Base-by-base conservation (phyloP, 1,284 basidiomycete species). In the Rhodotorula sp. region DNA sequence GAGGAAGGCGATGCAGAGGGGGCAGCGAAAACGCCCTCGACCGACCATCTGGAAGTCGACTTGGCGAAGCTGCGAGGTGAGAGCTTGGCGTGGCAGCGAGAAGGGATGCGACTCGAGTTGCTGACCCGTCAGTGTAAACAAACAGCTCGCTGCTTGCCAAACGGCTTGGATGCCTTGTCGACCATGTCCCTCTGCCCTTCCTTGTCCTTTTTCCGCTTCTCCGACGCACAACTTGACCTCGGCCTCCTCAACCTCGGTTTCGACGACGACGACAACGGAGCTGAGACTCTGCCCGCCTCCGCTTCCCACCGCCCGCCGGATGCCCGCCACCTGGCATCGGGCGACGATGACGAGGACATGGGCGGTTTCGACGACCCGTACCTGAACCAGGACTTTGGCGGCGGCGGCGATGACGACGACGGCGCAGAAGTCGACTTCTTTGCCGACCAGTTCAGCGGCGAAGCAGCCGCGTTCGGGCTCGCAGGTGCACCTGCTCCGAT, bases 161-260 rank as follows among this genome's bases (percentile, higher is more conserved):
- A 82, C 85, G 45, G 81, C 83, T 21, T 65, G 28, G 45, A 56
- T 12, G 45, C 52, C 2, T 64, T 74, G 31, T 2, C 38, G 8
- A 81, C 92, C 10, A 89, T 86, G 74, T 87, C 86, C 45, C 93
- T 97, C 67, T 89, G 90, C 8, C 88, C 89, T 67, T 91, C 91
- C 1, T 84, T 97, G 0, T 84, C 87, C 10, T 86, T 85, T 38
- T 97, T 97, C 83, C 87, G 89, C 3, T 97, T 97, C 79, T 76
- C 70, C 23, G 79, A 79, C 23, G 66, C 70, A 26, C 38, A 59
- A 23, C 67, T 64, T 60, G 73, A 73, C 31, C 72, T 79, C 60
- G 90, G 77, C 81, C 85, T 72, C 81, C 74, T 64, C 45, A 64
- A 72, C 52, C 70, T 76, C 55, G 64, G 67, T 34, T 65, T 62